Percentiles rank a stretch among this genome's conserved stretches.
phyloP scores from a whole-genome alignment of 2,329 filamentous ascomycete species.

The Chrysosporium keratinophilum region DNA sequence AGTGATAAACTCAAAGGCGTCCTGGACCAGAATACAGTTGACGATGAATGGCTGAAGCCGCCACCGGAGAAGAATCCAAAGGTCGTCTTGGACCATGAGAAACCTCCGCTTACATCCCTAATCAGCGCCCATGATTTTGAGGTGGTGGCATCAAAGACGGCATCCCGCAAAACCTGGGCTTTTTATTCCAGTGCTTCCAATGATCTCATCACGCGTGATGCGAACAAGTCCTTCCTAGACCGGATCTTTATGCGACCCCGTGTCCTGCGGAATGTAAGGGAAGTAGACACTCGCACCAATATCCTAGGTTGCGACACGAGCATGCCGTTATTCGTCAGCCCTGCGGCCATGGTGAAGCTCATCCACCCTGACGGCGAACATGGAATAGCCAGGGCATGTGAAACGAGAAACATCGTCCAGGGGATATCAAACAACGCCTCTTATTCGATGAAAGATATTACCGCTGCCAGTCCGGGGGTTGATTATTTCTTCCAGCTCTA shows the following conservation, averaged over 20 bases:
- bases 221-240: conserved; percentile 46
- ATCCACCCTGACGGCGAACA: conserved; percentile 56
- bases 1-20: conserved; percentile 40
- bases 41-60: conserved; percentile 39
- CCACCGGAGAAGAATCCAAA: conserved; percentile 27
- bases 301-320: conserved; percentile 46
- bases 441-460: conserved; percentile 47
- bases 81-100: conserved; percentile 20
- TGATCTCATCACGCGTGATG: conserved; percentile 47
- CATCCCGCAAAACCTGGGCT: conserved; percentile 57
- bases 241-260: conserved; percentile 51
- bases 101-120: conserved; percentile 40
- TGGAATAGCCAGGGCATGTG: conserved; percentile 46
- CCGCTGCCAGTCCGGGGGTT: conserved; percentile 31
- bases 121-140: conserved; percentile 55
- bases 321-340: conserved; percentile 53
- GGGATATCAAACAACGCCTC: conserved; percentile 53
- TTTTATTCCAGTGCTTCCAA: conserved; percentile 59
- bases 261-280: conserved; percentile 47
- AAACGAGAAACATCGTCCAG: conserved; percentile 45
- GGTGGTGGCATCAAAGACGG: conserved; percentile 43
- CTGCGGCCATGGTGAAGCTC: conserved; percentile 54
- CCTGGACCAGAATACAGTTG: conserved; percentile 42
- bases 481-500: conserved; percentile 49
- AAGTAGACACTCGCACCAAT: conserved; percentile 41